Base-by-base conservation (phyloP, 805 yeast species). In the Saturnispora sanitii region DNA sequence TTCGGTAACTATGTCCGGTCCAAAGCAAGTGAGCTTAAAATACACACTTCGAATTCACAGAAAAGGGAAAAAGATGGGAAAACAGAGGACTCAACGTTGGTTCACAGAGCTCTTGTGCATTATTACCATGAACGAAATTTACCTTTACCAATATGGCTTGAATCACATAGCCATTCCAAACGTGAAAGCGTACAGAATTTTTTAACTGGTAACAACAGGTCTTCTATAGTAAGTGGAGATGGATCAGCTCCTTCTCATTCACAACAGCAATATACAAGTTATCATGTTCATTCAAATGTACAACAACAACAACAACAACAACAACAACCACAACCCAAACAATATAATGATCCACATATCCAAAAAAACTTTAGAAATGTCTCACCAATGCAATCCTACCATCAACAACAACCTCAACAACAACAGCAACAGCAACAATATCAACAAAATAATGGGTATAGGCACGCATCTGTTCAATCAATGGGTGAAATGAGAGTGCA, bases 61-160 rank as follows among this genome's bases (percentile, higher is more conserved):
- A 45, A 46, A n/a, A 54, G 52, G 32, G 66, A 62, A 34, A 48
- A 50, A n/a, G 67, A 61, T 43, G 65, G 66, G 4, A 52, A 47
- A 15, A 43, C 49, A 2, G 65, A 60, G 37, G 51, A 53, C 12
- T 60, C 57, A 19, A 63, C 67, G 0, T 50, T 56, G 27, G 60
- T 63, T 1, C 60, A 58, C 34, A 49, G 46, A 21, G 57, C 66
- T 0, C 35, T 63, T 25, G 48, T 58, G 9, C 52, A 46, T 19
- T 58, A 43, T 38, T 62, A 52, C 44, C 45, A 46, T 17, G 49
- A 50, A 13, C 44, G 43, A 13, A 52, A 52, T 15, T 29, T 37
- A 12, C 40, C 38, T 6, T 29, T 42, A 6, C 67, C 67, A 0
- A 51, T 50, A 3, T 62, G 64, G 65, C 41, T 60, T 5, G 16